Evolutionary conservation across 2,329 filamentous ascomycete species (phyloP).

Genomic region (Aspergillus thermomutatus): DNA sequence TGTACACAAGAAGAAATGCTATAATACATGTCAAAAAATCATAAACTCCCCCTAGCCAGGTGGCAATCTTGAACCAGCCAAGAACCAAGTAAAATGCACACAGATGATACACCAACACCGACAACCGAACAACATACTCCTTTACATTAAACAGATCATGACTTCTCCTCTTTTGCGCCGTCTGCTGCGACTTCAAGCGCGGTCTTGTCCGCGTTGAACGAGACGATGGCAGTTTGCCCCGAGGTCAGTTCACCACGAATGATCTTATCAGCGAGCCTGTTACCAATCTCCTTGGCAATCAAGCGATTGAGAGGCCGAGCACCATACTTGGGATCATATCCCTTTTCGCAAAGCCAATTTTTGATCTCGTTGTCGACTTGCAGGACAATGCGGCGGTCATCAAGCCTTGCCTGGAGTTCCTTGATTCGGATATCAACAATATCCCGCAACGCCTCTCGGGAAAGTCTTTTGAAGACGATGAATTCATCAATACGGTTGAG

Average conservation of each 20-base stretch:
- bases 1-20: slow-evolving; percentile 12
- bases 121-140: not conserved
- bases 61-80: not conserved
- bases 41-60: slow-evolving; percentile 4
- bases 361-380: slow-evolving; percentile 68
- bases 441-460: slow-evolving; percentile 72
- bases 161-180: slow-evolving; percentile 8
- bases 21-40: slow-evolving; percentile 8
- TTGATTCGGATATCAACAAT: slow-evolving; percentile 89
- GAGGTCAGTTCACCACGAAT: slow-evolving; percentile 77
- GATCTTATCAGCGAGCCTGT: slow-evolving; percentile 84
- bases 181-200: slow-evolving; percentile 52
- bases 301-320: slow-evolving; percentile 87
- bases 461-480: slow-evolving; percentile 89
- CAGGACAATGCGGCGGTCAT: slow-evolving; percentile 79
- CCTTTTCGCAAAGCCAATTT: slow-evolving; percentile 81
- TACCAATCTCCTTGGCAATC: slow-evolving; percentile 86
- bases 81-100: not conserved
- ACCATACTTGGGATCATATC: slow-evolving; percentile 89
- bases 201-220: slow-evolving; percentile 60
- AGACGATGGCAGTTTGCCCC: slow-evolving; percentile 70
- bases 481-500: slow-evolving; percentile 96
- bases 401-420: slow-evolving; percentile 77
- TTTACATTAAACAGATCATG: slow-evolving; percentile 5
- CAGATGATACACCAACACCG: not conserved